phyloP scores from a whole-genome alignment of 108 stramenopile genomes.

The Nitzschia inconspicua region DNA sequence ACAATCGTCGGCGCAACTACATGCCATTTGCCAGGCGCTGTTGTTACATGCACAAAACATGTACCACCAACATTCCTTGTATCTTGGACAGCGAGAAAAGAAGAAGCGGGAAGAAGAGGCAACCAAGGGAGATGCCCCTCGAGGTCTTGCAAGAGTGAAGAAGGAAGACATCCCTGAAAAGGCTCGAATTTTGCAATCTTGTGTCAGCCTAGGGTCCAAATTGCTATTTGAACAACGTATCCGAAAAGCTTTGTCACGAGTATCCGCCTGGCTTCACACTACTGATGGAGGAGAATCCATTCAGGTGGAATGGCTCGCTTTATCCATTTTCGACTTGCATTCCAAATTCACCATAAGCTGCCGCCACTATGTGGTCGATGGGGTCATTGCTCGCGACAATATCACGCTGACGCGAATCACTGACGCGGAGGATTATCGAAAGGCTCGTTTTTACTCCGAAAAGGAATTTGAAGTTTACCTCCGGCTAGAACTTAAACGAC shows the following conservation, averaged over 20 bases:
- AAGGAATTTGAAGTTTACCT: conserved; percentile 72
- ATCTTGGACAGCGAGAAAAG: conserved; percentile 30
- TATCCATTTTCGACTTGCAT: conserved; percentile 71
- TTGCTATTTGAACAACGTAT: conserved; percentile 76
- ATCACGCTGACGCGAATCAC: conserved; percentile 52
- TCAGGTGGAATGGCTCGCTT: conserved; percentile 61
- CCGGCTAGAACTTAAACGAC: conserved; percentile 42
- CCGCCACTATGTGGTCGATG: conserved; percentile 44
- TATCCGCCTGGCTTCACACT: conserved; percentile 49
- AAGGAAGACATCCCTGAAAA: conserved; percentile 39
- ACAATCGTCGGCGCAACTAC: conserved; percentile 55
- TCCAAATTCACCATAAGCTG: conserved; percentile 57
- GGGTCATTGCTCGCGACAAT: conserved; percentile 47
- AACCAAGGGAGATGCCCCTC: conserved; percentile 22
- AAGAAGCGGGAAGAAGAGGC: conserved; percentile 22
- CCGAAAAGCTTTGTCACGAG: conserved; percentile 35
- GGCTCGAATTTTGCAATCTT: conserved; percentile 64
- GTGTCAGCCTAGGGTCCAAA: conserved; percentile 69
- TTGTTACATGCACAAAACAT: conserved; percentile 76
- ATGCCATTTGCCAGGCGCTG: conserved; percentile 66
- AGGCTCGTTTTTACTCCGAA: conserved; percentile 64
- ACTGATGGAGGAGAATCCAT: conserved; percentile 32
- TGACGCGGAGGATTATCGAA: conserved; percentile 39
- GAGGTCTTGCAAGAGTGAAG: conserved; percentile 39
- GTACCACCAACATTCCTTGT: conserved; percentile 71